phyloP scores from a whole-genome alignment of 805 yeast genomes.

The Ogataea angusta region DNA sequence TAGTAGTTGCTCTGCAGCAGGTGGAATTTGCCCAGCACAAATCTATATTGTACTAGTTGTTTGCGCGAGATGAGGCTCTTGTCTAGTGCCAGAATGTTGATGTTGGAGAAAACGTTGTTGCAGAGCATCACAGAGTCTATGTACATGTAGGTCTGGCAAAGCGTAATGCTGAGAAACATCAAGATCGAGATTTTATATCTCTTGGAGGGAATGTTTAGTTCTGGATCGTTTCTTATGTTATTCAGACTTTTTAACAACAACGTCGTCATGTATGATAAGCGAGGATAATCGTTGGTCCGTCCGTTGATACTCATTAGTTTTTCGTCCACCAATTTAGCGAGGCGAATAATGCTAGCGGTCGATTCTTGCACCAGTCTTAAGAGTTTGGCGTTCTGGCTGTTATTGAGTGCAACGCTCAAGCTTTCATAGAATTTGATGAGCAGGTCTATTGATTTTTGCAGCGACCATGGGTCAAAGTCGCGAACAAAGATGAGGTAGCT shows the following conservation, averaged over 20 bases:
- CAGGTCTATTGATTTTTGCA: conserved; percentile 52
- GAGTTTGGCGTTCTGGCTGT: conserved; percentile 39
- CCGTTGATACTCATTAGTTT: conserved; percentile 38
- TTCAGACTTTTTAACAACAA: conserved; percentile 48
- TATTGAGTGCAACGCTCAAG: conserved; percentile 47
- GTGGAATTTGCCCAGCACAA: conserved; percentile 50
- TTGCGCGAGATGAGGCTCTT: conserved; percentile 38
- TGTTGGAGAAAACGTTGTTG: conserved; percentile 58
- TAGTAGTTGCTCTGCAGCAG: conserved; percentile 49
- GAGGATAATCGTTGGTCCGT: conserved; percentile 34
- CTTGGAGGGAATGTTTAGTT: conserved; percentile 32
- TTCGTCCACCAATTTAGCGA: conserved; percentile 41
- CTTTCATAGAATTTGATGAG: conserved; percentile 45
- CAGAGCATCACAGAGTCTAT: conserved; percentile 57
- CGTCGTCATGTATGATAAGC: conserved; percentile 47
- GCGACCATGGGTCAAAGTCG: conserved; percentile 56
- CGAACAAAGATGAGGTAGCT: conserved; percentile 43
- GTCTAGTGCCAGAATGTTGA: conserved; percentile 47
- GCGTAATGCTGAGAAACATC: conserved; percentile 44
- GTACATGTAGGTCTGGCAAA: conserved; percentile 51
- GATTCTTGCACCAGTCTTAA: conserved; percentile 38
- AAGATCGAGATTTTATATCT: conserved; percentile 43
- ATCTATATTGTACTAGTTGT: conserved; percentile 52
- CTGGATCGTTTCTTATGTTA: conserved; percentile 45
- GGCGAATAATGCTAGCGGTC: conserved; percentile 40